Conservation (phyloP, 2,329 filamentous ascomycete species). For the Apiospora pterosperma region DNA sequence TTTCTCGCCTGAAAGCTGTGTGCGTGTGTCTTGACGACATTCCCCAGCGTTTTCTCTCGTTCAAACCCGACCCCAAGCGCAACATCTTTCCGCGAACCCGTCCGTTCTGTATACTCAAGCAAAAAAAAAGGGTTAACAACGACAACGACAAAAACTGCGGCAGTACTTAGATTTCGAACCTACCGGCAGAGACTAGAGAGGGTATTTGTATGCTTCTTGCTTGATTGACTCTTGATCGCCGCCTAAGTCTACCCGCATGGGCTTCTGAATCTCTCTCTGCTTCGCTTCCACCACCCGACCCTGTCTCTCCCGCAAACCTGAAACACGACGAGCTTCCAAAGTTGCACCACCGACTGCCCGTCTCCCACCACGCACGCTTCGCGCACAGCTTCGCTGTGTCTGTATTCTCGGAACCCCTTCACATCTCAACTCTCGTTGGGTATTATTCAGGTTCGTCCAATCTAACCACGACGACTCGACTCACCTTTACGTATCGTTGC, state of each 20-base stretch:
- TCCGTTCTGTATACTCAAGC: background rate
- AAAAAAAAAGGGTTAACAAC: background rate
- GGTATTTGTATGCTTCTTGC: conserved; percentile 15
- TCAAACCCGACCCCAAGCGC: conserved; percentile 9
- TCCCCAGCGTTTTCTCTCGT: conserved; percentile 4
- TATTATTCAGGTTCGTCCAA: background rate
- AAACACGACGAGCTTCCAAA: conserved; percentile 33
- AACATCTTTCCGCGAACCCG: background rate
- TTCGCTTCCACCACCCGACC: conserved; percentile 15
- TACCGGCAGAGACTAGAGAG: conserved; percentile 4
- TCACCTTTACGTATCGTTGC: background rate
- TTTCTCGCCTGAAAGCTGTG: conserved; percentile 5
- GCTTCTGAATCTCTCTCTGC: conserved; percentile 18
- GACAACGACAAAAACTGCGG: conserved; percentile 5
- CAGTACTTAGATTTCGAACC: conserved; percentile 11
- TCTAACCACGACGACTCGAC: background rate
- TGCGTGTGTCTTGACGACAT: conserved; percentile 2
- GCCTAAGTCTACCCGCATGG: background rate
- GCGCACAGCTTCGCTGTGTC: background rate
- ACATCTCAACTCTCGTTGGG: background rate
- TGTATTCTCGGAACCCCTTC: background rate
- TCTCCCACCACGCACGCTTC: conserved; percentile 16
- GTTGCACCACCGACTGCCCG: conserved; percentile 8
- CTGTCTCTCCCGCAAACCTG: conserved; percentile 30
- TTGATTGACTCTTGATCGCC: conserved; percentile 34